Base-by-base conservation (phyloP, 1,284 basidiomycete genomes). In the Gomphus bonarii region DNA sequence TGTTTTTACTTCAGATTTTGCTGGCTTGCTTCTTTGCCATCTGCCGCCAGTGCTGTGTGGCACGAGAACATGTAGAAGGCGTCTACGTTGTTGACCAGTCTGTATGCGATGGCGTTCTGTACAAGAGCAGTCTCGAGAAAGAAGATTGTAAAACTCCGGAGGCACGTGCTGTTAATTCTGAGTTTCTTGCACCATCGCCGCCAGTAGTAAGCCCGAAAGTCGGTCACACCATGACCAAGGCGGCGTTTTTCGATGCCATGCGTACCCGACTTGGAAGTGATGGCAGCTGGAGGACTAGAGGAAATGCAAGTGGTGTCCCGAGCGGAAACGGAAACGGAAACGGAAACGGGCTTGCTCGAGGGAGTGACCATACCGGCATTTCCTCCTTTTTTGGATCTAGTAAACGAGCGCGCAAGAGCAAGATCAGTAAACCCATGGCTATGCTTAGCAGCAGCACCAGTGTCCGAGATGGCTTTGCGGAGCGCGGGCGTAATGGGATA, bases 321-420 rank as follows among this genome's bases (percentile, higher is more conserved):
- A n/a, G 8, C 20, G n/a, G 14, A 18, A 10, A 1, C 8, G 18
- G 18, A 22, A 42, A 18, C 28, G 9, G 22, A 33, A 20, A n/a
- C 28, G 25, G 9, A 12, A 52, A 14, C 30, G 25, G 25, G 43
- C 14, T n/a, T 22, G 28, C 9, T 14, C n/a, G 18, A 31, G 31
- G 53, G 22, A 30, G 33, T n/a, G 53, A 52, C 16, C 14, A 40
- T 4, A 42, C 36, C 7, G 40, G 36, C 22, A 43, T 16, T n/a
- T n/a, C n/a, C 18, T 36, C 43, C 18, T 38, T 47, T n/a, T 55
- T 49, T 14, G 25, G 51, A 33, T 40, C 28, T 38, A 36, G 28
- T 42, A 54, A 54, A 11, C 55, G 55, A 14, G 14, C 55, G n/a
- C 55, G 48, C 6, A 57, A 57, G 42, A 57, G 49, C 55, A 51